Percentiles rank a stretch among this genome's conserved stretches.
Evolutionary conservation across 208 protist genomes (phyloP).

Genomic region (Leishmania gerbilli): DNA sequence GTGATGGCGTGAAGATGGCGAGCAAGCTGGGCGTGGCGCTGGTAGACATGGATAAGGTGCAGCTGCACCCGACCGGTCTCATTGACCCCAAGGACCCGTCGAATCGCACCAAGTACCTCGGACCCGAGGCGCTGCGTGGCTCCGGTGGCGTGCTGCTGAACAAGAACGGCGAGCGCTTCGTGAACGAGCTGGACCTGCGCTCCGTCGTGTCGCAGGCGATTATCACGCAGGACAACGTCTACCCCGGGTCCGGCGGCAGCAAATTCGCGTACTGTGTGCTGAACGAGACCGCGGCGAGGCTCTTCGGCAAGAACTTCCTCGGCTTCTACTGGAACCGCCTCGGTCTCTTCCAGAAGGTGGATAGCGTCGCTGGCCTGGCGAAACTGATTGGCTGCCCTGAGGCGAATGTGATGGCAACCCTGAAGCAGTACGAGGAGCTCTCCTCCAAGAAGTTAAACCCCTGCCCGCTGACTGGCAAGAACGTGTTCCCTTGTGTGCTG

Average conservation of each 20-base stretch:
- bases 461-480: conserved; percentile 68
- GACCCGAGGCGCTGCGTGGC: conserved; percentile 95
- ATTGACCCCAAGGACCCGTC: conserved; percentile 91
- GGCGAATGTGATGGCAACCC: conserved; percentile 39
- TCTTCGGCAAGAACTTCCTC: conserved; percentile 79
- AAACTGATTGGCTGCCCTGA: conserved; percentile 70
- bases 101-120: conserved; percentile 92
- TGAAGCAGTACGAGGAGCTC: conserved; percentile 61
- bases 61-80: conserved; percentile 96
- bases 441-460: conserved; percentile 33
- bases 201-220: conserved; percentile 93
- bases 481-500: conserved; percentile 69
- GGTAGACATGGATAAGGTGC: conserved; percentile 94
- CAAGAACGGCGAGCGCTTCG: conserved; percentile 91
- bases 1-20: conserved; percentile 83
- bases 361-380: conserved; percentile 60
- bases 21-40: conserved; percentile 61
- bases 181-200: conserved; percentile 95
- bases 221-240: conserved; percentile 62
- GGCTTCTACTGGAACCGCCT: conserved; percentile 83
- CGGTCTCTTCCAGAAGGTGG: conserved; percentile 72
- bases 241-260: conserved; percentile 56
- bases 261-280: conserved; percentile 83
- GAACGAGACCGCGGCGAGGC: conserved; percentile 66
- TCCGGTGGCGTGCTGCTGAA: conserved; percentile 95